A percentile compares a stretch with the other conserved stretches of the same genome.
phyloP scores from a whole-genome alignment of 352 stramenopile genomes.

The Phytophthora macrochlamydospora region DNA sequence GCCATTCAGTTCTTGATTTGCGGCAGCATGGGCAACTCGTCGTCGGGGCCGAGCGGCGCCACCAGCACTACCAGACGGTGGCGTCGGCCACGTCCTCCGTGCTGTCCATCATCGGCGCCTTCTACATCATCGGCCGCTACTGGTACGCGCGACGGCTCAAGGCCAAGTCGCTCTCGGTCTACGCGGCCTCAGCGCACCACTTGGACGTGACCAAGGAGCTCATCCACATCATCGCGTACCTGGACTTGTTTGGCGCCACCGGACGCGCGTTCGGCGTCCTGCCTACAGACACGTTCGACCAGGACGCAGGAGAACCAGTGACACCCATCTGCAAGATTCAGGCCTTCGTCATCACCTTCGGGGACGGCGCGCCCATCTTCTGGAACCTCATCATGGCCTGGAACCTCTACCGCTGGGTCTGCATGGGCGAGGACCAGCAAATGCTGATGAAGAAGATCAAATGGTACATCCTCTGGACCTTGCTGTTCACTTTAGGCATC shows the following conservation, averaged over 20 bases:
- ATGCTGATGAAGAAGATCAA: conserved; percentile 87
- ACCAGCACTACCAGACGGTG: conserved; percentile 51
- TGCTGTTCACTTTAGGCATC: conserved; percentile 68
- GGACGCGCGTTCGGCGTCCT: conserved; percentile 74
- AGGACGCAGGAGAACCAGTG: conserved; percentile 54
- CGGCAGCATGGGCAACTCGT: conserved; percentile 23
- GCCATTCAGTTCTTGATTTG: conserved; percentile 1
- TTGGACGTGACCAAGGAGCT: conserved; percentile 87
- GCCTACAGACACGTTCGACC: conserved; percentile 71
- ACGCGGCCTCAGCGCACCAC: conserved; percentile 49
- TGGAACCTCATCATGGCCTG: conserved; percentile 89
- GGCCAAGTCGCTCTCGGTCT: conserved; percentile 48
- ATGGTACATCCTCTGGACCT: conserved; percentile 69
- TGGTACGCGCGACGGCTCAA: conserved; percentile 72
- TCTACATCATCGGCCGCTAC: conserved; percentile 87
- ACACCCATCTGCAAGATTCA: conserved; percentile 73
- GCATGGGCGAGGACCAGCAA: conserved; percentile 80
- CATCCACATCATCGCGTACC: conserved; percentile 84
- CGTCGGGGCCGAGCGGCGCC: conserved; percentile 17
- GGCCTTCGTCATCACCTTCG: conserved; percentile 81
- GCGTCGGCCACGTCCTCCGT: conserved; percentile 72
- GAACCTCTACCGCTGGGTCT: conserved; percentile 86
- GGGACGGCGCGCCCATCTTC: conserved; percentile 70
- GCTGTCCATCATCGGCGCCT: conserved; percentile 77
- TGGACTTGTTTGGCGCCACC: conserved; percentile 74